Percentiles rank a stretch among this genome's conserved stretches.
These are phyloP conservation scores for Candida incommunis DNA, from an alignment of 805 yeast species.

Conservation along the genomic window DNA sequence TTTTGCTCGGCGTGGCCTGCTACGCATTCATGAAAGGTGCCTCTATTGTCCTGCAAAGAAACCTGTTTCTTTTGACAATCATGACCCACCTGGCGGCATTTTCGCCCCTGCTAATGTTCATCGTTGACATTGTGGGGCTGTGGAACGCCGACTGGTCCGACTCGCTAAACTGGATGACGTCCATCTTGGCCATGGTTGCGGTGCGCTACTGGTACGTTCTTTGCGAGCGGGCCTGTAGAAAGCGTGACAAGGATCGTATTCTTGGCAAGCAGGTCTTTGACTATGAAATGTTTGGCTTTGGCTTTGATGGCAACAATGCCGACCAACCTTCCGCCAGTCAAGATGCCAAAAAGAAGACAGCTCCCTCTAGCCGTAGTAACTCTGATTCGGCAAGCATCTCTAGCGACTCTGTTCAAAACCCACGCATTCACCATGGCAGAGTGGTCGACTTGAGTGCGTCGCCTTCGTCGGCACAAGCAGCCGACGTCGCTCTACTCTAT, in stretches of 20 bases:
- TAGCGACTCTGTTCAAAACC: not conserved
- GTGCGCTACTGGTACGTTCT: constrained; percentile 83
- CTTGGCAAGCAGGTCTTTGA: constrained; percentile 65
- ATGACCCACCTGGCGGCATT: constrained; percentile 42
- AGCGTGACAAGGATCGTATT: constrained; percentile 53
- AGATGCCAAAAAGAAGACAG: not conserved
- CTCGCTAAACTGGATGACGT: constrained; percentile 57
- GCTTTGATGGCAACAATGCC: not conserved
- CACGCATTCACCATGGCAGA: not conserved
- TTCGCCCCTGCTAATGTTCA: constrained; percentile 52
- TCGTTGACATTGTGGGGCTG: constrained; percentile 60
- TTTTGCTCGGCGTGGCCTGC: constrained; percentile 47
- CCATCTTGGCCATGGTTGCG: constrained; percentile 53
- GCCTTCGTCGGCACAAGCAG: constrained; percentile 10
- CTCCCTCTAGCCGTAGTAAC: not conserved
- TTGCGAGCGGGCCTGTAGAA: constrained; percentile 40
- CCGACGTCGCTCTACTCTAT: not conserved
- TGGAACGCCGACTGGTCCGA: constrained; percentile 69
- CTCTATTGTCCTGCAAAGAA: constrained; percentile 31
- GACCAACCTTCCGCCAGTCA: too few relatives aligned
- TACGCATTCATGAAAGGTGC: constrained; percentile 38
- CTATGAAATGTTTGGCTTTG: constrained; percentile 45
- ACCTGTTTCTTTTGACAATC: constrained; percentile 40
- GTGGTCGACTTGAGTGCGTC: not conserved
- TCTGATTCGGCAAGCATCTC: not conserved